Evolutionary conservation across 257 asterid species (phyloP), one percentile per base, ranked within the genome.

Genomic region (Petrea volubilis): DNA sequence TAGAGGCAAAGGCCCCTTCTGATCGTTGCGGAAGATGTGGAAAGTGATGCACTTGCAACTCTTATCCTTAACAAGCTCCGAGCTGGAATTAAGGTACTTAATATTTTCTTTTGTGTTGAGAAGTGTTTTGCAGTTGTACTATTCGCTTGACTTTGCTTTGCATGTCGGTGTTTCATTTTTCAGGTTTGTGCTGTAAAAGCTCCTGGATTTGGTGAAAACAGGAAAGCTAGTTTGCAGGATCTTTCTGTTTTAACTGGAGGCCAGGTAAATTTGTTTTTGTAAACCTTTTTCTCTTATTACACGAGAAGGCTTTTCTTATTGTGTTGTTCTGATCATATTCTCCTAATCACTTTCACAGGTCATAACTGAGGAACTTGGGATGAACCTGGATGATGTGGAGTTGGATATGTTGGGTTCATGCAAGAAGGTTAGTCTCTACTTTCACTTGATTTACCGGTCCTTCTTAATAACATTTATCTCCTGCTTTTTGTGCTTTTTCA

Each of bases 121-220:
- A 3, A 10, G 5, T 14, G 7, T 2, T 15, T 38, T 2, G 31
- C 4, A 21, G 25, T 25, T 25, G 13, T 46, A 25, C 53, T 41
- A 12, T 17, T 18, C 21, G 66, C 50, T 43, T 15, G 47, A 51
- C 11, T 38, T 49, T 2, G 2, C 21, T 10, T 18, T n/a, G n/a
- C 50, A 49, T 29, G 18, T 56, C 15, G 2, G 5, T 13, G 57
- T 8, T 63, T 47, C 5, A 44, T 72, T 10, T 60, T 72, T 21
- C 86, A 91, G 97, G 96, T 93, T 62, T 93, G 97, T 74, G 98
- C 98, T 47, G 83, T 93, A 8, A 93, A 93, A 85, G 97, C 97
- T 31, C 97, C 98, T 2, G 98, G 98, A 6, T 91, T 93, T 61
- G 98, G 98, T 66, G 96, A 93, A 69, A 93, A 89, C 84, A 86